A percentile compares a stretch with the other conserved stretches of the same genome.
Conservation (phyloP, 345 rosid genomes). For the Eucalyptus brandiana region DNA sequence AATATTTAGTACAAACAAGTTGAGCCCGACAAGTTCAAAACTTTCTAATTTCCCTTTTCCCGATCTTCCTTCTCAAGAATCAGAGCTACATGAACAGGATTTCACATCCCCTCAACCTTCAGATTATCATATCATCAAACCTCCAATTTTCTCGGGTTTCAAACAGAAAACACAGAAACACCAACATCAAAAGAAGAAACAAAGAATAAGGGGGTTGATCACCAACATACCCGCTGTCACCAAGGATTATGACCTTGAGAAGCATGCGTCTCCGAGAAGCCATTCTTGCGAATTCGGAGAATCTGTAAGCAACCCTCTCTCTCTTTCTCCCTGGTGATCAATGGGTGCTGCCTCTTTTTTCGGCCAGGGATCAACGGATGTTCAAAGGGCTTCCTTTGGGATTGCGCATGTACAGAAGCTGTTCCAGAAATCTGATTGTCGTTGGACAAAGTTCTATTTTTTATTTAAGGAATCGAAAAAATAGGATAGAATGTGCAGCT, state of each 20-base stretch:
- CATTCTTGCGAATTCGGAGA: constrained; percentile 17
- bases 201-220: background rate
- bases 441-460: background rate
- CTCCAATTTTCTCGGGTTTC: background rate
- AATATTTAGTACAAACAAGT: background rate
- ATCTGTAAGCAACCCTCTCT: background rate
- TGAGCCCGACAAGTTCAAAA: background rate
- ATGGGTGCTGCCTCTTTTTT: background rate
- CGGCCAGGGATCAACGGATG: background rate
- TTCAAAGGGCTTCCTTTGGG: background rate
- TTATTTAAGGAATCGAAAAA: background rate
- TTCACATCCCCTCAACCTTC: background rate
- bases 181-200: background rate
- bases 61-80: background rate
- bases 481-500: background rate
- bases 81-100: background rate
- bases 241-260: constrained; percentile 75
- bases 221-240: constrained; percentile 64
- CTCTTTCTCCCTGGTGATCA: background rate
- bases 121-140: background rate
- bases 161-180: background rate
- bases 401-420: background rate
- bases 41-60: background rate
- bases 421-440: background rate
- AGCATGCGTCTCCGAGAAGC: constrained; percentile 81